Evolutionary conservation across 441 rosid genomes (phyloP), one percentile per base, ranked within the genome.

Genomic region (Populus hybrid): DNA sequence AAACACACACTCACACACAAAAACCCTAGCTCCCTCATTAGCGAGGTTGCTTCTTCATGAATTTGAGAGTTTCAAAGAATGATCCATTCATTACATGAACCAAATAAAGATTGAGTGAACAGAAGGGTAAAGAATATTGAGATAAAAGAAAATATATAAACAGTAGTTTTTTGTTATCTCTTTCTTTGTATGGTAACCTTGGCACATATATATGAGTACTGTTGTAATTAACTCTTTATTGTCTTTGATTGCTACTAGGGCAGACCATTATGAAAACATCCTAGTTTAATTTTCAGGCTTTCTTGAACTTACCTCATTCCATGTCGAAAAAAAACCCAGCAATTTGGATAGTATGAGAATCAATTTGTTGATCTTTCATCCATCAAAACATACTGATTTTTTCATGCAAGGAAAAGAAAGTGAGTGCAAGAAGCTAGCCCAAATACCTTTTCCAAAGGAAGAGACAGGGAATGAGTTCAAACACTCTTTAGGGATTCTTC

Each of bases 91-190:
- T 12, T 42, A 18, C 18, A 36, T 38, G 36, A 68, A 72, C 18
- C 30, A 30, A 10, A 61, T 40, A 57, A 80, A 72, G 79, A 72
- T 72, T 53, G 79, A 76, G 77, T 76, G 79, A 57, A 30, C 23
- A 28, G 23, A 9, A 53, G 77, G 77, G 5, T 23, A 30, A 72
- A 59, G 74, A 64, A 80, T 76, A 72, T 40, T 36, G 12, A 23
- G 70, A 61, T 21, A 61, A 78, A 73, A 73, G 53, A 34, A 36
- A 53, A 53, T 30, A 53, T 53, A 26, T 35, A 16, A 36, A 53
- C 4, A n/a, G 14, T 21, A 42, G 16, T 14, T 32, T 6, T 35
- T 69, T 30, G 4, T 30, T 30, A 46, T 28, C n/a, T 12, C n/a
- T 26, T 38, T 35, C 65, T 57, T 59, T 30, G 12, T 34, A 53